Base-by-base conservation (phyloP, 345 rosid genomes). In the Acer negundo region DNA sequence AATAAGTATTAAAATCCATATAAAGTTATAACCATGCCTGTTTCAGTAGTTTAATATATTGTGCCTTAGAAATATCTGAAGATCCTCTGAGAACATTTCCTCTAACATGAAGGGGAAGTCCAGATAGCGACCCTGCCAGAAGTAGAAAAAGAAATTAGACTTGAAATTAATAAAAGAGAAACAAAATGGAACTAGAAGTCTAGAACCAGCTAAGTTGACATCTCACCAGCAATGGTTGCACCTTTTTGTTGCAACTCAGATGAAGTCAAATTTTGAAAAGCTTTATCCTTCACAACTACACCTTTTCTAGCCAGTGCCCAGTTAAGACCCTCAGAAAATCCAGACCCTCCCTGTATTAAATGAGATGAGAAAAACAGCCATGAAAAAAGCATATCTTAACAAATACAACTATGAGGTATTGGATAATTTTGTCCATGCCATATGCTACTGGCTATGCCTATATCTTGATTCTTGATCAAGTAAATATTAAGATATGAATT, bases 251-350 rank as follows among this genome's bases (percentile, higher is more conserved):
- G 80, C 19, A 84, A 75, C 59, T 84, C 84, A 65, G 75, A 74
- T 66, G 79, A 15, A n/a, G 26, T 75, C 72, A 81, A 74, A 58
- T 84, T 84, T 76, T 69, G 67, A 69, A 79, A 84, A 59, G 73
- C 84, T 65, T 84, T 79, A 66, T 76, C 84, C 64, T 73, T 79
- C 73, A 81, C 83, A 78, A 79, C 44, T 20, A 79, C 83, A 40
- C 87, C 87, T 72, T 74, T 81, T 73, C 75, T 69, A 35, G 87
- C 87, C 78, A 84, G 59, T 47, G 83, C 84, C 80, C 74, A 81
- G 71, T 81, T 70, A 62, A 84, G 79, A 47, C 82, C 84, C 56
- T 70, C 22, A 47, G 84, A 76, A 76, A 76, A 65, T 72, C 71
- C 74, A 44, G 62, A 78, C 26, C 44, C 61, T 80, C 79, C 44